phyloP scores from a whole-genome alignment of 495 filamentous ascomycete genomes.

The Durotheca rogersii region DNA sequence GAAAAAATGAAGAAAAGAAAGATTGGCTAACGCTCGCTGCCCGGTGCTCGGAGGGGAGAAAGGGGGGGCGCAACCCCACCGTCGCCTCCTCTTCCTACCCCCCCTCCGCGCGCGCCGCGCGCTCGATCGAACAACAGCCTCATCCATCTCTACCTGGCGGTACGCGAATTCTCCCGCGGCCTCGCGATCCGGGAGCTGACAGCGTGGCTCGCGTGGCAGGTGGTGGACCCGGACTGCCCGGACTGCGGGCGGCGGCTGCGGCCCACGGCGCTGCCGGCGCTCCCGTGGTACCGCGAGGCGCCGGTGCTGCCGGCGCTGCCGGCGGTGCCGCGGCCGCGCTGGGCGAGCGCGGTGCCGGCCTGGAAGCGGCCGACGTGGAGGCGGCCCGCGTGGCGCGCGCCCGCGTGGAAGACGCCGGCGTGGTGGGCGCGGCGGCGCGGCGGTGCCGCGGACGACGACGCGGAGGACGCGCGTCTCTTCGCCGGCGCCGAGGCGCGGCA shows the following conservation, averaged over 20 bases:
- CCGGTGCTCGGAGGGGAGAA: no score
- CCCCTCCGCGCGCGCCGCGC: no score
- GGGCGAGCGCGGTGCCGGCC: constrained; percentile 18
- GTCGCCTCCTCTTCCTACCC: background rate
- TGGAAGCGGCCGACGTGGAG: constrained; percentile 17
- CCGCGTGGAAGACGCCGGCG: constrained; percentile 34
- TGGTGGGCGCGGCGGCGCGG: constrained; percentile 31
- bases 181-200: constrained; percentile 39
- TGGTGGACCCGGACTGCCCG: constrained; percentile 41
- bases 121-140: no score
- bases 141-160: constrained; percentile 42
- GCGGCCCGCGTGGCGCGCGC: constrained; percentile 29
- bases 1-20: no score
- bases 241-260: constrained; percentile 42
- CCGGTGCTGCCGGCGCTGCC: constrained; percentile 19
- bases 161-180: constrained; percentile 41
- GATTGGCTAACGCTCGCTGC: no score
- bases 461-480: constrained; percentile 19
- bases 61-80: no score
- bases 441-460: constrained; percentile 7
- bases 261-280: constrained; percentile 31
- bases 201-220: constrained; percentile 41
- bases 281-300: constrained; percentile 42
- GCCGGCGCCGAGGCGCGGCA: no score
- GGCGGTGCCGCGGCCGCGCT: background rate